Evolutionary conservation across 768 basidiomycete genomes (phyloP).

Genomic region (Harrya chromipes): DNA sequence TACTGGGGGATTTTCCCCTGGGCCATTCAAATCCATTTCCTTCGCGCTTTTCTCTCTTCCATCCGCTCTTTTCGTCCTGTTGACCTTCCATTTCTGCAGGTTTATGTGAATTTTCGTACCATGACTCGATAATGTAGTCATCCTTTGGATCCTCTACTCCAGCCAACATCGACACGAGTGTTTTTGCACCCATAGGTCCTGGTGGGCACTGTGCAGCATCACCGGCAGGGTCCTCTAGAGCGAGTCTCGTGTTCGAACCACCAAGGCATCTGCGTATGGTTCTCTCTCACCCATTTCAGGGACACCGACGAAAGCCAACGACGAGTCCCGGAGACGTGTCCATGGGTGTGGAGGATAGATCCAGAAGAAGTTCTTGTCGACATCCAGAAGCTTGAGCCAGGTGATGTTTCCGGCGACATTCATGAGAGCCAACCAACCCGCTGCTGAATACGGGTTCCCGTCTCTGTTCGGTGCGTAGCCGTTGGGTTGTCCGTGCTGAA

Average conservation of each 20-base stretch:
- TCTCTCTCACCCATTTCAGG: conserved; percentile 48
- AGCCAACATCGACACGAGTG: too few species aligned
- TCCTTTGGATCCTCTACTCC: too few species aligned
- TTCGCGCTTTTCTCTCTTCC: too few species aligned
- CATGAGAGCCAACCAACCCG: conserved; percentile 52
- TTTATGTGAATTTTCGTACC: too few species aligned
- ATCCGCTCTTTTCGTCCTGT: too few species aligned
- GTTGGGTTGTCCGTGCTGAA: neutral
- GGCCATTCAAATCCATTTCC: too few species aligned
- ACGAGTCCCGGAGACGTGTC: conserved; percentile 49
- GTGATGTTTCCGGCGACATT: conserved; percentile 66
- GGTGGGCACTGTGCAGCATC: too few species aligned
- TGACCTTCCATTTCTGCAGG: too few species aligned
- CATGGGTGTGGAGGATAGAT: conserved; percentile 75
- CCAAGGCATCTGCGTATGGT: conserved; percentile 27
- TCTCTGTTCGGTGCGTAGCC: conserved; percentile 64
- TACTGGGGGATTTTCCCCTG: neutral
- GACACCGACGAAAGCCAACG: conserved; percentile 46
- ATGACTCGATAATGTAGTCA: too few species aligned
- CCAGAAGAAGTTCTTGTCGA: conserved; percentile 77
- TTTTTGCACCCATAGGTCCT: too few species aligned
- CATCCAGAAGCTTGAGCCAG: conserved; percentile 64
- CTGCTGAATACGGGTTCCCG: conserved; percentile 68
- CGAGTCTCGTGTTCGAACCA: conserved; percentile 34
- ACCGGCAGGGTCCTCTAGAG: conserved; percentile 52